Evolutionary conservation across 345 rosid species (phyloP).

Genomic region (Eucalyptus melliodora): DNA sequence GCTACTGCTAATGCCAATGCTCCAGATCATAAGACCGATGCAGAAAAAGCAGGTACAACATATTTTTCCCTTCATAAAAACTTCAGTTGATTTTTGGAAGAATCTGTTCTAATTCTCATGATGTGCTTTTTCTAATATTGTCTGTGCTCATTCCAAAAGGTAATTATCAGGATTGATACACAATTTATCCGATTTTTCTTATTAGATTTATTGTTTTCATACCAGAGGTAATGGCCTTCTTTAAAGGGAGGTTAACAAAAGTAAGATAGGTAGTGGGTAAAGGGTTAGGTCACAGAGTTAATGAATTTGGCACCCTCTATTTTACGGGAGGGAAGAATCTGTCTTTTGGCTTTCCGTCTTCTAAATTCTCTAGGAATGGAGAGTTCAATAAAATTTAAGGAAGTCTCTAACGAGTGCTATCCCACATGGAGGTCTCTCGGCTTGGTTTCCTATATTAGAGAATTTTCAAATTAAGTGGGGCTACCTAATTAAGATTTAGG

Average conservation of each 20-base stretch:
- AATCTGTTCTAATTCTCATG: not conserved
- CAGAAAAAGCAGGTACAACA: not conserved
- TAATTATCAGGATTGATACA: not conserved
- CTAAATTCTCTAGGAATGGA: not conserved
- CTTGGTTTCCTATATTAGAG: not conserved
- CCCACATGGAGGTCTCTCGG: not conserved
- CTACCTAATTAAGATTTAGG: not conserved
- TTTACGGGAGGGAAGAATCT: not conserved
- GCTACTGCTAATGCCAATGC: not conserved
- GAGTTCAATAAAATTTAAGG: not conserved
- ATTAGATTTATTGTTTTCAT: not conserved
- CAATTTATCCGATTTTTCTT: not conserved
- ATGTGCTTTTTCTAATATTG: not conserved
- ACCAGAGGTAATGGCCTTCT: not conserved
- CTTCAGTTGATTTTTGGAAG: not conserved
- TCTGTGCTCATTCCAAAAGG: not conserved
- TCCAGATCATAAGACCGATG: not conserved
- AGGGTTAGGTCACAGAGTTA: not conserved
- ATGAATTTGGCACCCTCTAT: not conserved
- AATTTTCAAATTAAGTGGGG: not conserved
- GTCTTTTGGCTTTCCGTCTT: not conserved
- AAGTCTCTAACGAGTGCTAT: not conserved
- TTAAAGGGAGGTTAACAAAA: not conserved
- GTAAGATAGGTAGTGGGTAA: not conserved
- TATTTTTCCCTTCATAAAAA: not conserved